Conservation (phyloP, 345 rosid genomes). For the Tarenaya hassleriana region DNA sequence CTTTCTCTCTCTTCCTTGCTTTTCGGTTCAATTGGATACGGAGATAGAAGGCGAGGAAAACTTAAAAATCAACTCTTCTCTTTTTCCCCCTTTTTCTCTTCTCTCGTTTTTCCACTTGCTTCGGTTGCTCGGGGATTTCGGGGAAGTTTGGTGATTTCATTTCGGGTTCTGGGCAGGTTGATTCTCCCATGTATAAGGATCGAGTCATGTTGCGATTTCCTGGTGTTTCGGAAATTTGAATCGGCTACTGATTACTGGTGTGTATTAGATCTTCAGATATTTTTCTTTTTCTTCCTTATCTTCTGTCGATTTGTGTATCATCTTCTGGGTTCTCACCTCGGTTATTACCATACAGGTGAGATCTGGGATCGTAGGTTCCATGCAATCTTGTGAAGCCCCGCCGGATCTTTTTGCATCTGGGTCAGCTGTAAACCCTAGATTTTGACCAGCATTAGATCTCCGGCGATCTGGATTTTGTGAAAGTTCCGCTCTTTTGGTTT, state of each 20-base stretch:
- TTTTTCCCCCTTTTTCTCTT: background rate
- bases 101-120: background rate
- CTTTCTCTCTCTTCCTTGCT: conserved; percentile 28
- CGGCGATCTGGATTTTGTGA: conserved; percentile 16
- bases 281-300: too few species aligned
- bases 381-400: conserved; percentile 17
- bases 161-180: conserved; percentile 2
- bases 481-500: background rate
- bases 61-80: background rate
- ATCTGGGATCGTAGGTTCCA: conserved; percentile 32
- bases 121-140: background rate
- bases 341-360: conserved; percentile 12
- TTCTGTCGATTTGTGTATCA: background rate
- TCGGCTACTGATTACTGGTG: background rate
- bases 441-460: conserved; percentile 2
- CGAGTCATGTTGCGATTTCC: background rate
- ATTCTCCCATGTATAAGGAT: background rate
- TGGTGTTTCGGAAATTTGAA: background rate
- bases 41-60: conserved; percentile 5
- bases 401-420: conserved; percentile 15
- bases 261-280: conserved; percentile 12
- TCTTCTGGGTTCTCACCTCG: background rate
- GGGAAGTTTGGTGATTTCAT: conserved; percentile 4
- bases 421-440: conserved; percentile 8
- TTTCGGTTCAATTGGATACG: conserved; percentile 29